A percentile compares a stretch with the other conserved stretches of the same genome.
Evolutionary conservation across 352 stramenopile species (phyloP).

Genomic region (Phytopythium aichiense): DNA sequence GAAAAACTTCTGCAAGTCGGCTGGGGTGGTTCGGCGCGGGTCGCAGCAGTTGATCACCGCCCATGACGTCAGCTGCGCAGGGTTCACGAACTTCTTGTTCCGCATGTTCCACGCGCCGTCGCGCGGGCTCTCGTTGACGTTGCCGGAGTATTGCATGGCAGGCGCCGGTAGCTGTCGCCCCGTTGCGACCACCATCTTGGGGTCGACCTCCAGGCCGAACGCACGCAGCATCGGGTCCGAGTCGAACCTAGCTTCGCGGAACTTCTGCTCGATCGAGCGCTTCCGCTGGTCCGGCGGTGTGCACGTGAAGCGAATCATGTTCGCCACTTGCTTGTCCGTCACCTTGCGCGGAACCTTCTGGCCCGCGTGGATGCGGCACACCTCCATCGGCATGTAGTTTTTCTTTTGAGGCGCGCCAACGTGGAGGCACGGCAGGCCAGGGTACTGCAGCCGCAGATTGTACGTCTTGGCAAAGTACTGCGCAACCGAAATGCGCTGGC

Average conservation of each 20-base stretch:
- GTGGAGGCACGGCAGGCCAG: slow-evolving; percentile 71
- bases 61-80: slow-evolving; percentile 37
- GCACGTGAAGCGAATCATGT: slow-evolving; percentile 76
- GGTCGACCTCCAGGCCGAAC: slow-evolving; percentile 52
- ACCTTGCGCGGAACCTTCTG: slow-evolving; percentile 77
- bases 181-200: slow-evolving; percentile 48
- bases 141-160: slow-evolving; percentile 45
- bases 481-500: slow-evolving; percentile 37
- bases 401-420: slow-evolving; percentile 70
- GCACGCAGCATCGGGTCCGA: slow-evolving; percentile 44
- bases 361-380: slow-evolving; percentile 63
- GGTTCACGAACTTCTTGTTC: slow-evolving; percentile 45
- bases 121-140: slow-evolving; percentile 34
- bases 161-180: slow-evolving; percentile 44
- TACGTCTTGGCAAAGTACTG: slow-evolving; percentile 62
- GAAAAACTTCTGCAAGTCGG: slow-evolving; percentile 51
- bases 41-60: slow-evolving; percentile 55
- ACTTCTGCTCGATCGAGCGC: slow-evolving; percentile 50
- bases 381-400: slow-evolving; percentile 82
- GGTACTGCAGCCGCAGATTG: slow-evolving; percentile 55
- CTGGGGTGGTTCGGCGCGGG: slow-evolving; percentile 21
- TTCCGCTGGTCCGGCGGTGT: slow-evolving; percentile 57
- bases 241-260: slow-evolving; percentile 52
- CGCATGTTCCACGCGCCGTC: slow-evolving; percentile 75
- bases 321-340: slow-evolving; percentile 74